A percentile compares a stretch with the other conserved stretches of the same genome.
These are phyloP conservation scores for Eutypella sp. DNA, from an alignment of 2,329 filamentous ascomycete genomes.

Conservation along the genomic window DNA sequence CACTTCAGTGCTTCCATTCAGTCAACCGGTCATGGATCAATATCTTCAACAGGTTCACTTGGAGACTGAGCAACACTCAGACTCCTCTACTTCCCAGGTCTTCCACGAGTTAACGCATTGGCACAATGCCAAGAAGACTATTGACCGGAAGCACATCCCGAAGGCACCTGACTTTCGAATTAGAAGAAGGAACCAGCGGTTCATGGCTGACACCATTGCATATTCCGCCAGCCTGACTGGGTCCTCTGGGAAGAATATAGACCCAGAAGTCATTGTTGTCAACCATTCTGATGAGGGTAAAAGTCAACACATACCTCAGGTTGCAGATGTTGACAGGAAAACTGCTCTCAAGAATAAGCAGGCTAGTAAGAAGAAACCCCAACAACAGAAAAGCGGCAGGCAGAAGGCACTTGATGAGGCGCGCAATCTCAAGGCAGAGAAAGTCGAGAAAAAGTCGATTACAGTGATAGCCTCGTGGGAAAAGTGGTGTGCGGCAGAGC, in stretches of 20 bases:
- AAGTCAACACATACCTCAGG: conserved; percentile 10
- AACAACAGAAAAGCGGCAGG: conserved; percentile 28
- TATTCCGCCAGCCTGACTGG: conserved; percentile 70
- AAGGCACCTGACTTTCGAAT: conserved; percentile 26
- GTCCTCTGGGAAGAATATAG: conserved; percentile 54
- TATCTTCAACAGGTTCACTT: conserved; percentile 40
- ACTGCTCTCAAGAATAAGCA: conserved; percentile 17
- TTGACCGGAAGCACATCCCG: conserved; percentile 34
- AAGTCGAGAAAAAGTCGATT: conserved; percentile 21
- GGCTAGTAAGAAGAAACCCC: conserved; percentile 6
- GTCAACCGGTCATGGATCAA: conserved; percentile 39
- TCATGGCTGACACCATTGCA: conserved; percentile 61
- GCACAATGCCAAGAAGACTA: conserved; percentile 53
- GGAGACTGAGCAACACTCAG: conserved; percentile 22
- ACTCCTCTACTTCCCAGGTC: conserved; percentile 25
- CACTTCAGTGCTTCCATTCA: conserved; percentile 39
- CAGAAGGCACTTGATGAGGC: conserved; percentile 32
- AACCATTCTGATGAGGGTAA: conserved; percentile 7
- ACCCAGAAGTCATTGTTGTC: conserved; percentile 60
- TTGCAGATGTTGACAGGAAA: conserved; percentile 12
- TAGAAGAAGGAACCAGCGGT: conserved; percentile 52
- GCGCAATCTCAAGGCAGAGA: conserved; percentile 30
- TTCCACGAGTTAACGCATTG: conserved; percentile 53
- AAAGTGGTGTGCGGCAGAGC: conserved; percentile 35
- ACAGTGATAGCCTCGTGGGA: conserved; percentile 39